These are phyloP conservation scores for Casuarina cunninghamiana DNA, from an alignment of 306 rosid species.

Conservation along the genomic window DNA sequence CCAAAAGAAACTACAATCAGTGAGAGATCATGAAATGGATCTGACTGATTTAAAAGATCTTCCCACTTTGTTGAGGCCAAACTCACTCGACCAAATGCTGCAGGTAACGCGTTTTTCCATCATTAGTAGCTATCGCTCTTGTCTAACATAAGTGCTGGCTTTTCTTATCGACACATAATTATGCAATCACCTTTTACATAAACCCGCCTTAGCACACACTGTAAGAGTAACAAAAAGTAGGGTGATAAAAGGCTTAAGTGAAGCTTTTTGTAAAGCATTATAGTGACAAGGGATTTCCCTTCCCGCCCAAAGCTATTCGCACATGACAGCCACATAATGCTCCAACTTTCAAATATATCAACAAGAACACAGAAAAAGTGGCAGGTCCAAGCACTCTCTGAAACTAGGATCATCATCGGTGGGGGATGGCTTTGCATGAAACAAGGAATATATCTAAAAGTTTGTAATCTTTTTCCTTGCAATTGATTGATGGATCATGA, in stretches of 20 bases:
- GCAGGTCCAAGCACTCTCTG: constrained; percentile 35
- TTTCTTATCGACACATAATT: neutral
- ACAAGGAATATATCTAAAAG: constrained; percentile 42
- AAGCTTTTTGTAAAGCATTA: constrained; percentile 38
- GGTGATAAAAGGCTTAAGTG: constrained; percentile 8
- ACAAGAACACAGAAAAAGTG: neutral
- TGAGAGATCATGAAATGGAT: too few species aligned
- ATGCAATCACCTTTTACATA: constrained; percentile 6
- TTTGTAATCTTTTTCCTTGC: constrained; percentile 46
- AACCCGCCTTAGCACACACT: constrained; percentile 5
- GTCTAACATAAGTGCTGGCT: neutral
- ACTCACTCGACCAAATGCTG: too few species aligned
- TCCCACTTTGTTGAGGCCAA: too few species aligned
- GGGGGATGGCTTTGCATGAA: constrained; percentile 43
- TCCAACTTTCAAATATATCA: constrained; percentile 29
- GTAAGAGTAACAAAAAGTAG: neutral
- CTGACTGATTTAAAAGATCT: too few species aligned
- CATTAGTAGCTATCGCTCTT: neutral
- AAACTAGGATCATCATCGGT: constrained; percentile 28
- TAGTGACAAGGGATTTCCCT: constrained; percentile 25
- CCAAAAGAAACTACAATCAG: too few species aligned
- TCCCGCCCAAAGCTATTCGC: constrained; percentile 23
- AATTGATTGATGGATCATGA: constrained; percentile 74
- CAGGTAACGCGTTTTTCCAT: neutral
- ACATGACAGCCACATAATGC: constrained; percentile 21